These are phyloP conservation scores for Trematosphaeria pertusa DNA, from an alignment of 2,329 filamentous ascomycete species.

Conservation along the genomic window DNA sequence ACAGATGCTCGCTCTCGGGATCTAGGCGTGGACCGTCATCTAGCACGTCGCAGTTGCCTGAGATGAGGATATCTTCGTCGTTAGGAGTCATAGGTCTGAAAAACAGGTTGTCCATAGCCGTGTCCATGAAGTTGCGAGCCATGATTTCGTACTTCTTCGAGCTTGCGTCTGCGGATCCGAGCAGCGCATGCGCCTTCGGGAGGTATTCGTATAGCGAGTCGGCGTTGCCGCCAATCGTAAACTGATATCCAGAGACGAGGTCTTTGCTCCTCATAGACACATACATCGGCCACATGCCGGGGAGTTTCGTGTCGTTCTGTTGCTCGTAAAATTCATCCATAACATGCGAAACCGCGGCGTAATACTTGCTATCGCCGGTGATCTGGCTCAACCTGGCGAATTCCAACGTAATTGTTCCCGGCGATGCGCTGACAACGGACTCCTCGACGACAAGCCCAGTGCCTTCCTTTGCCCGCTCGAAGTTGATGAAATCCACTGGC, in stretches of 20 bases:
- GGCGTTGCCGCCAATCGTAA: constrained; percentile 43
- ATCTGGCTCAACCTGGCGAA: constrained; percentile 89
- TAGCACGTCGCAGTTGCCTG: constrained; percentile 52
- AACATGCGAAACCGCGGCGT: constrained; percentile 86
- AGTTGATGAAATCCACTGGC: constrained; percentile 67
- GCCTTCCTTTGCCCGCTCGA: constrained; percentile 40
- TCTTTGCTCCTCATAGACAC: constrained; percentile 53
- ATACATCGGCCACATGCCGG: constrained; percentile 80
- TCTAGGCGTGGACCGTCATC: constrained; percentile 33
- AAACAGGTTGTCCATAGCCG: constrained; percentile 53
- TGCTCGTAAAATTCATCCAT: constrained; percentile 79
- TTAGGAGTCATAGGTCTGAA: constrained; percentile 57
- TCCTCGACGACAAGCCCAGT: constrained; percentile 67
- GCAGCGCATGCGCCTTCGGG: constrained; percentile 54
- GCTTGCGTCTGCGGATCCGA: constrained; percentile 53
- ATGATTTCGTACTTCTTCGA: constrained; percentile 56
- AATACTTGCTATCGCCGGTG: constrained; percentile 82
- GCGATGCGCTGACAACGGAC: constrained; percentile 27
- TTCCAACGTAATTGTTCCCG: constrained; percentile 80
- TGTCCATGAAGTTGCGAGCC: constrained; percentile 59
- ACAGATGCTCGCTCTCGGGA: constrained; percentile 63
- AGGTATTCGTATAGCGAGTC: constrained; percentile 50
- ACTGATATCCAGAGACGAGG: constrained; percentile 36
- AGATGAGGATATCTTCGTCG: constrained; percentile 54
- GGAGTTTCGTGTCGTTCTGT: constrained; percentile 73